Base-by-base conservation (phyloP, 2,329 filamentous ascomycete species). In the Fusarium goolgardi region DNA sequence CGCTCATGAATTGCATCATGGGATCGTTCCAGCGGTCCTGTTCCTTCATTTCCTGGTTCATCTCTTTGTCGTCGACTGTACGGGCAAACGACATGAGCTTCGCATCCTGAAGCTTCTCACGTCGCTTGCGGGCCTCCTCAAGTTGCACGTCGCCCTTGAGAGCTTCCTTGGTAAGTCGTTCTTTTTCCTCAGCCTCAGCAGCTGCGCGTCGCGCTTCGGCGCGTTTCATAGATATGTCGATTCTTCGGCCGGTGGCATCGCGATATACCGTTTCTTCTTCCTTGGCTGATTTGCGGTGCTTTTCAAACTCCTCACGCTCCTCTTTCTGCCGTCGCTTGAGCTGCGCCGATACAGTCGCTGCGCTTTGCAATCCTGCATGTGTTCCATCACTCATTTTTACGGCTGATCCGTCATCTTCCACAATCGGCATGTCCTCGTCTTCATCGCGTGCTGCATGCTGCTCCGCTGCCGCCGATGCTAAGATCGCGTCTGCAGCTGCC, bases 11-110 rank as follows among this genome's bases (percentile, higher is more conserved):
- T 71, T 88, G 86, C 60, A 90, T 90, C 79, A 96, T 96, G 1
- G 96, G 96, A 80, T 99, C 96, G 77, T 97, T 95, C 96, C 96
- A 99, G 71, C 95, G 83, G 59, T 90, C 86, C 73, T 86, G 81
- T 57, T 88, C 89, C 81, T 88, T 94, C 72, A 97, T 75, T 78
- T 97, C 93, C 35, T 86, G 85, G 72, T 99, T 99, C 83, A 99
- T 83, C 51, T 91, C 90, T 71, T 86, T 89, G 75, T 99, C 96
- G 75, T 98, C 94, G n/a, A 87, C 90, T 43, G 86, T 86, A 55
- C 96, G 83, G 21, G 94, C 93, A 52, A 99, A 79, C 0, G 88
- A 86, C 89, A 98, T 91, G 59, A 91, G 87, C 76, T 90, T 92
- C 2, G 94, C 95, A 52, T 97, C 93, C 59, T 91, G 85, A 11